Evolutionary conservation across 2,329 filamentous ascomycete species (phyloP).

Genomic region (Dichotomopilus funicola): DNA sequence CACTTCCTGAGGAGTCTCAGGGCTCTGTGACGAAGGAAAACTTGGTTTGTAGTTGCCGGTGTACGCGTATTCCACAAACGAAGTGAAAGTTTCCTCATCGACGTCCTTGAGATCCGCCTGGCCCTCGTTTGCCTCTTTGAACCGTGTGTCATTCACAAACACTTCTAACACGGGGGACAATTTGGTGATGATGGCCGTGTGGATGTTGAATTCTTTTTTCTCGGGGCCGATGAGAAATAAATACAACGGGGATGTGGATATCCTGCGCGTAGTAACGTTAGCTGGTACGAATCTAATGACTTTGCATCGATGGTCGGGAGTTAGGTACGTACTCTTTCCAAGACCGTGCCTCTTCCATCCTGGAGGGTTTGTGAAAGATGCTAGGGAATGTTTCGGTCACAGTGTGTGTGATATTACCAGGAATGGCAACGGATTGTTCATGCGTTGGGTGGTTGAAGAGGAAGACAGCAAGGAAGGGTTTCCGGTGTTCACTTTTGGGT

Average conservation of each 20-base stretch:
- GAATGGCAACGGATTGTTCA: too few species aligned
- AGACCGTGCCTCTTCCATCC: too few species aligned
- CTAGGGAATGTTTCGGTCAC: too few species aligned
- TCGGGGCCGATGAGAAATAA: slow-evolving; percentile 40
- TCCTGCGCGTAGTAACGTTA: not conserved
- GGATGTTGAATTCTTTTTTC: slow-evolving; percentile 40
- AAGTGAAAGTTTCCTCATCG: slow-evolving; percentile 42
- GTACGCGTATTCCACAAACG: slow-evolving; percentile 44
- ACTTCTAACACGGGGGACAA: slow-evolving; percentile 37
- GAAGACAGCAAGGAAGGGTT: too few species aligned
- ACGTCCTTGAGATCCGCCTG: slow-evolving; percentile 39
- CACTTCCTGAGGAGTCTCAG: too few species aligned
- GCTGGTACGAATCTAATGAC: too few species aligned
- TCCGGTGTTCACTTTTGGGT: too few species aligned
- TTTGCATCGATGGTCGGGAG: too few species aligned
- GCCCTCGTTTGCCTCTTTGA: slow-evolving; percentile 37
- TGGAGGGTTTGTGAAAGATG: too few species aligned
- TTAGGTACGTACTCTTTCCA: too few species aligned
- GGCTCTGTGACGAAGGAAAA: slow-evolving; percentile 26
- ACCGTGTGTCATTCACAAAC: slow-evolving; percentile 37
- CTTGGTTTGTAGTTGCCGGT: slow-evolving; percentile 35
- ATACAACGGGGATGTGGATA: slow-evolving; percentile 32
- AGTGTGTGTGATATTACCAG: too few species aligned
- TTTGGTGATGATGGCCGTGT: slow-evolving; percentile 37
- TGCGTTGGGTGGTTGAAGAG: too few species aligned